These are phyloP conservation scores for Rhodofomes roseus DNA, from an alignment of 1,284 basidiomycete species.

Conservation along the genomic window DNA sequence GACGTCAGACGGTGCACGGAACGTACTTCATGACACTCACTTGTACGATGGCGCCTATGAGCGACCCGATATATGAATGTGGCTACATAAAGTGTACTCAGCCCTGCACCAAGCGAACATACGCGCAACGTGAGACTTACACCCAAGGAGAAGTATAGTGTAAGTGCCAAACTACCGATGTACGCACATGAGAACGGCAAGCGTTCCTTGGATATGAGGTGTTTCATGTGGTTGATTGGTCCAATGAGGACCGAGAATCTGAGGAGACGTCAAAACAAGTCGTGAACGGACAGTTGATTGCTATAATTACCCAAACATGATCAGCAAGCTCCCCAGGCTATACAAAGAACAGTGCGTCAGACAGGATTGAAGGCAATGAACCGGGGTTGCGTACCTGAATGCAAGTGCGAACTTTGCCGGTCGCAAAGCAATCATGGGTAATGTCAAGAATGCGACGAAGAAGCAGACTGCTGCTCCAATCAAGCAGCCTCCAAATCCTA, in stretches of 20 bases:
- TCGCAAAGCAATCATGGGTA: slow-evolving; percentile 80
- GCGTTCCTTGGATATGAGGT: slow-evolving; percentile 81
- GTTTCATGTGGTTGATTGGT: slow-evolving; percentile 85
- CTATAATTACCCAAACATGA: slow-evolving; percentile 77
- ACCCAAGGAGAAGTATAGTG: slow-evolving; percentile 86
- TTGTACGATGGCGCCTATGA: slow-evolving; percentile 78
- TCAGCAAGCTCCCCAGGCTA: slow-evolving; percentile 78
- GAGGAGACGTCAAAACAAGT: not conserved
- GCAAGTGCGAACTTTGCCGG: slow-evolving; percentile 88
- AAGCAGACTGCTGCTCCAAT: slow-evolving; percentile 93
- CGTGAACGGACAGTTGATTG: slow-evolving; percentile 18
- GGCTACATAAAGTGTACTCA: slow-evolving; percentile 38
- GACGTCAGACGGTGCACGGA: not conserved
- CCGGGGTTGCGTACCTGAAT: slow-evolving; percentile 57
- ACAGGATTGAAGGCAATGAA: not conserved
- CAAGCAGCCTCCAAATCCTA: slow-evolving; percentile 93
- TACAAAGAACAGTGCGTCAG: not conserved
- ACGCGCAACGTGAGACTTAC: slow-evolving; percentile 41
- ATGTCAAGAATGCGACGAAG: slow-evolving; percentile 89
- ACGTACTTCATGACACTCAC: slow-evolving; percentile 20
- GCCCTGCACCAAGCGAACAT: not conserved
- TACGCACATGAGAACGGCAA: slow-evolving; percentile 88
- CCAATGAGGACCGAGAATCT: slow-evolving; percentile 86
- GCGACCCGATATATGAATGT: slow-evolving; percentile 80
- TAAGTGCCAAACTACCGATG: slow-evolving; percentile 76